Percentiles rank a stretch among this genome's conserved stretches.
These are phyloP conservation scores for Russula vinacea DNA, from an alignment of 768 basidiomycete species.

Conservation along the genomic window DNA sequence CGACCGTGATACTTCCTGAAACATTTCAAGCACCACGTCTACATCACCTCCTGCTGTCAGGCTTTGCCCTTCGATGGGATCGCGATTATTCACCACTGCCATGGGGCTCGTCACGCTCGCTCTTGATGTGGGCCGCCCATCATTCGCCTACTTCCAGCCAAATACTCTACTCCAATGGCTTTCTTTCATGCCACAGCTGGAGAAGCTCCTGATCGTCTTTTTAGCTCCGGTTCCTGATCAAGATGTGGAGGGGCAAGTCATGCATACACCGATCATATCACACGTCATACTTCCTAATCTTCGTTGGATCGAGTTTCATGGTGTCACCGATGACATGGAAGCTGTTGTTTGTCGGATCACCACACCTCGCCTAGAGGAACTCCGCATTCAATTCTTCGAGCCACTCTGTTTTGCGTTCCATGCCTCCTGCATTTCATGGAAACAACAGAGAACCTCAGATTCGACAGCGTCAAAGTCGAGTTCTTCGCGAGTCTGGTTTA, in stretches of 20 bases:
- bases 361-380: background rate
- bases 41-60: background rate
- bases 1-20: background rate
- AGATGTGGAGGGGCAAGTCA: background rate
- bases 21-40: background rate
- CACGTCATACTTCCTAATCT: background rate
- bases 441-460: background rate
- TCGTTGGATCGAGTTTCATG: background rate
- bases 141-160: background rate
- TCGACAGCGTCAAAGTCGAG: background rate
- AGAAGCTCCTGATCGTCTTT: background rate
- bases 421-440: background rate
- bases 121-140: background rate
- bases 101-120: background rate
- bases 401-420: background rate
- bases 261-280: background rate
- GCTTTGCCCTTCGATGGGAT: background rate
- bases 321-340: background rate
- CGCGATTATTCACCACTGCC: background rate
- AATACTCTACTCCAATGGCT: background rate
- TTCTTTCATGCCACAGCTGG: background rate
- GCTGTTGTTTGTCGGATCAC: background rate
- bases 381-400: background rate
- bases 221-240: background rate
- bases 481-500: background rate